A percentile compares a stretch with the other conserved stretches of the same genome.
Conservation (phyloP, 352 stramenopile species). For the Phytophthora gonapodyides region DNA sequence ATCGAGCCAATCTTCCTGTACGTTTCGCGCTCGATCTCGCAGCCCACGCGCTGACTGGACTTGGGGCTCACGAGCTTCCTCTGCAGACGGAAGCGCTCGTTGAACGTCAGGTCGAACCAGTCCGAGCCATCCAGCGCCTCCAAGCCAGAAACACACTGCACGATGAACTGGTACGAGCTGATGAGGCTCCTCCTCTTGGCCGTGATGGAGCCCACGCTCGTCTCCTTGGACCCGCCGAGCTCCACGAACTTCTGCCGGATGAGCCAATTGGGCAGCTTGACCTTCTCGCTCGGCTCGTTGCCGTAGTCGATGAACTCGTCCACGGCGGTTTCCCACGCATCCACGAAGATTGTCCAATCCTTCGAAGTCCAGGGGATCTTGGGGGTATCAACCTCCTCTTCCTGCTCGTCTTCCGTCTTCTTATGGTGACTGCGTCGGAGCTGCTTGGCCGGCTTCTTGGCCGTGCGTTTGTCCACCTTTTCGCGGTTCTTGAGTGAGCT, state of each 20-base stretch:
- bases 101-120: conserved; percentile 41
- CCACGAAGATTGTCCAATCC: conserved; percentile 42
- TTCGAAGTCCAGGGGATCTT: conserved; percentile 27
- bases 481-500: neutral
- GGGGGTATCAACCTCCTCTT: conserved; percentile 13
- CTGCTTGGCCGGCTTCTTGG: conserved; percentile 9
- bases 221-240: conserved; percentile 32
- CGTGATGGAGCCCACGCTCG: conserved; percentile 41
- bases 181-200: conserved; percentile 45
- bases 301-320: conserved; percentile 42
- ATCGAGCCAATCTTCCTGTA: conserved; percentile 35
- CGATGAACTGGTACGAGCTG: conserved; percentile 45
- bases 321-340: conserved; percentile 40
- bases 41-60: conserved; percentile 40
- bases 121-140: conserved; percentile 34
- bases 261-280: conserved; percentile 50
- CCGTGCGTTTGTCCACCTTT: conserved; percentile 6
- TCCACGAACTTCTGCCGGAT: conserved; percentile 45
- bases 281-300: conserved; percentile 36
- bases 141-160: conserved; percentile 30
- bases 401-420: conserved; percentile 15
- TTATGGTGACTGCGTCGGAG: conserved; percentile 12
- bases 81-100: conserved; percentile 36
- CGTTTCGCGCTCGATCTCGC: conserved; percentile 33
- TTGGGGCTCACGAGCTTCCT: conserved; percentile 40